Base-by-base conservation (phyloP, 805 yeast species). In the Metschnikowia kofuensis region DNA sequence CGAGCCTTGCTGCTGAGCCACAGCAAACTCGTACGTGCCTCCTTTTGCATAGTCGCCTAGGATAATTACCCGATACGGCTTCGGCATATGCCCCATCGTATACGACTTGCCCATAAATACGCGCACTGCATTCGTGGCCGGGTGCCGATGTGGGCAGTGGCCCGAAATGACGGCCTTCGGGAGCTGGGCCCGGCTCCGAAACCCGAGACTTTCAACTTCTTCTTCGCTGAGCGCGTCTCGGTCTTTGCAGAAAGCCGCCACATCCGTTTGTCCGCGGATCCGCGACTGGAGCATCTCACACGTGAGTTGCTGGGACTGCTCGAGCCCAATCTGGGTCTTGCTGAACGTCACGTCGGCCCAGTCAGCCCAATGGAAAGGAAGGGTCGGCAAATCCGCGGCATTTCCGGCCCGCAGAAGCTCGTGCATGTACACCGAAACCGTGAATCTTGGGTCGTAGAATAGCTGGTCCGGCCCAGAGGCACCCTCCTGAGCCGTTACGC, bases 361-460 rank as follows among this genome's bases (percentile, higher is more conserved):
- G 58, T 80, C 84, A 48, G 68, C 69, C 84, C 84, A 80, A 54
- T 78, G 79, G 62, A 80, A 79, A 0, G 80, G 53, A 2, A 56
- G 49, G 48, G 28, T 54, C 31, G 57, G 53, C 7, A 41, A 8
- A 16, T 38, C 48, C 14, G 40, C 39, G 34, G 32, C 16, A 8
- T 48, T 41, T 8, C 49, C 50, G 13, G 15, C 10, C 14, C 44
- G 32, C 16, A 37, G 38, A 34, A 55, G 29, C 49, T 76, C 66
- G 50, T 75, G 65, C 34, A 82, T 52, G 59, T 77, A 77, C 11
- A 64, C 76, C 0, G 83, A 63, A 55, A 78, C 67, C 0, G 85
- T 76, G 50, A 83, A 68, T 38, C 87, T 63, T 14, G 87, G 87
- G 51, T 83, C 88, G 53, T 70, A 76, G 26, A 64, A 67, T 7